These are phyloP conservation scores for Magnaporthiopsis rhizophila DNA, from an alignment of 2,329 filamentous ascomycete species.

Conservation along the genomic window DNA sequence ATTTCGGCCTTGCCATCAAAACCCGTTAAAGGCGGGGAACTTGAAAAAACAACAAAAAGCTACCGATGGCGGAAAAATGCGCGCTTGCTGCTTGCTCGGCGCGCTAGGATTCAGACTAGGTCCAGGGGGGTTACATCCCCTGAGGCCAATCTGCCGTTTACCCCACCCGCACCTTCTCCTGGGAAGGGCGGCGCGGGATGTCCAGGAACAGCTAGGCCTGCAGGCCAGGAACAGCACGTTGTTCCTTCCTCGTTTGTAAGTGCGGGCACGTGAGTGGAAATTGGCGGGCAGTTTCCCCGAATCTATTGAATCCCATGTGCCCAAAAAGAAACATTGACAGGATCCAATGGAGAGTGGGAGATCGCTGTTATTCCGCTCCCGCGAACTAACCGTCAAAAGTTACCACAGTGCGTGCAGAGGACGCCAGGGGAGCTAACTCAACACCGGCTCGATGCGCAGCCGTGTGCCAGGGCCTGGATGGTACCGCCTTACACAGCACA, in stretches of 20 bases:
- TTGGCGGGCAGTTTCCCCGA: too few species aligned
- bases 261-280: too few species aligned
- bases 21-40: not conserved
- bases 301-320: too few species aligned
- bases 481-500: too few species aligned
- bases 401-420: too few species aligned
- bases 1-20: not conserved
- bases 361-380: too few species aligned
- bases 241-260: too few species aligned
- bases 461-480: too few species aligned
- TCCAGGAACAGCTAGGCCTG: not conserved
- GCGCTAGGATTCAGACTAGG: not conserved
- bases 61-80: not conserved
- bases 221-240: not conserved
- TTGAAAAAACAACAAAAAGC: not conserved
- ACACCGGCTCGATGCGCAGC: not conserved
- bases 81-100: not conserved
- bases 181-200: not conserved
- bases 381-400: too few species aligned
- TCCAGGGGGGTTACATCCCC: slow-evolving; percentile 6
- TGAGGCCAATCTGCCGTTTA: slow-evolving; percentile 7
- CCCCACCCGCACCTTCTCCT: slow-evolving; percentile 4
- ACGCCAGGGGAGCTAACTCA: not conserved
- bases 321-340: too few species aligned
- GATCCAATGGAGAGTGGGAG: too few species aligned